Evolutionary conservation across 2,329 filamentous ascomycete genomes (phyloP), one percentile per base, ranked within the genome.

Genomic region (Tricladium varicosporioides): DNA sequence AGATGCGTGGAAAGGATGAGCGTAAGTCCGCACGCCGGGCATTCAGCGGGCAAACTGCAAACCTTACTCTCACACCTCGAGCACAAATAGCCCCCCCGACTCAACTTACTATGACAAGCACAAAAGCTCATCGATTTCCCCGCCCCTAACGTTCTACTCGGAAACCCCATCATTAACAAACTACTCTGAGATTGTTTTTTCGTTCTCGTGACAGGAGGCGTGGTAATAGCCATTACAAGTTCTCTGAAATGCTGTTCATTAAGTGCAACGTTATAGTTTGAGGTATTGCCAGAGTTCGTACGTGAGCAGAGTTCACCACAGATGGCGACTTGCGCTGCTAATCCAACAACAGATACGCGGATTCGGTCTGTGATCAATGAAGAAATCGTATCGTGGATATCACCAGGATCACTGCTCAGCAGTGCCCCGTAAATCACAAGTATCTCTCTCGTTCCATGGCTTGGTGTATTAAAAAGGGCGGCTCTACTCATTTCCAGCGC

Each of bases 111-210:
- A 74, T 97, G 93, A 70, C 94, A 99, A 5, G 92, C 92, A 72
- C 94, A 99, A 60, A 94, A 84, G 58, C 88, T 92, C 53, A 81
- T 76, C 5, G 86, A 81, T 48, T 80, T 78, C 19, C 78, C 78
- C 1, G 85, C 80, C 53, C 91, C 89, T 5, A 94, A 84, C 2
- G 88, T 89, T 40, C 92, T 84, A 5, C 91, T 95, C 0, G 94
- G 94, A 69, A 99, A 99, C 4, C 94, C 94, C 93, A 99, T 99
- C 89, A 96, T 95, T 22, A 99, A 82, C 43, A 99, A 78, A 54
- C 82, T 85, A 1, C 84, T 80, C 8, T 79, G 79, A 59, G 77
- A 80, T 66, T 82, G 79, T 62, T 82, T 80, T 43, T 75, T 73
- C 2, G 86, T 83, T 54, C 89, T 84, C 11, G 92, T 90, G 15